A percentile compares a stretch with the other conserved stretches of the same genome.
These are phyloP conservation scores for Amanita phalloides DNA, from an alignment of 768 basidiomycete genomes.

Conservation along the genomic window DNA sequence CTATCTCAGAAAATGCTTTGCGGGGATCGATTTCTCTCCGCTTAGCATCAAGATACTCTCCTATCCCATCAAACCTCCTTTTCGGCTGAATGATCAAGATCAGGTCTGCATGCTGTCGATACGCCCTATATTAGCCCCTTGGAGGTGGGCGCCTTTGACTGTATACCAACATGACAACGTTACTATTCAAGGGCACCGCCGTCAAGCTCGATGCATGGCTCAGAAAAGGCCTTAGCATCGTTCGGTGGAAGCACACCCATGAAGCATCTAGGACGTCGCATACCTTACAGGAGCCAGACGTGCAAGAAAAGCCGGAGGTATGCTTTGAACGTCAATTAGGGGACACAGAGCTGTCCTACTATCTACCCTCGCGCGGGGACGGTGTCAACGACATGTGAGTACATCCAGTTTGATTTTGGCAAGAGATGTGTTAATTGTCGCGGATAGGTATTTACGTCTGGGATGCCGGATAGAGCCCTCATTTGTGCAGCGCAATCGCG, in stretches of 20 bases:
- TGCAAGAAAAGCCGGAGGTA: not conserved
- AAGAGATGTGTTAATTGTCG: too few species aligned
- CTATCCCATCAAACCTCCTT: too few species aligned
- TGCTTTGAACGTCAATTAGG: constrained; percentile 47
- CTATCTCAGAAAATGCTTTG: too few species aligned
- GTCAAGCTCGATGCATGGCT: constrained; percentile 4
- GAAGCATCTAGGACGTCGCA: not conserved
- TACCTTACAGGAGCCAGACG: not conserved
- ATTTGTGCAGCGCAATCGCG: constrained; percentile 33
- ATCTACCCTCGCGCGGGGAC: constrained; percentile 62
- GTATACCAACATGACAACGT: not conserved
- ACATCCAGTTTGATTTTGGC: not conserved
- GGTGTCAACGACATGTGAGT: constrained; percentile 84
- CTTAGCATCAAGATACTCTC: too few species aligned
- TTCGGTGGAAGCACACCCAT: not conserved
- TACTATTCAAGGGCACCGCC: not conserved
- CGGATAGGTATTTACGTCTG: constrained; percentile 66
- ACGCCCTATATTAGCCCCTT: not conserved
- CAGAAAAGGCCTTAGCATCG: not conserved
- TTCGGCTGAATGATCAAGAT: not conserved
- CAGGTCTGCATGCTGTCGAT: not conserved
- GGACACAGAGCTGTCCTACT: constrained; percentile 73
- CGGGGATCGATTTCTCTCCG: too few species aligned
- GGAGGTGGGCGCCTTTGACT: not conserved
- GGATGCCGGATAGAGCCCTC: constrained; percentile 42